A percentile compares a stretch with the other conserved stretches of the same genome.
These are phyloP conservation scores for Lactarius akahatsu DNA, from an alignment of 768 basidiomycete species.

Conservation along the genomic window DNA sequence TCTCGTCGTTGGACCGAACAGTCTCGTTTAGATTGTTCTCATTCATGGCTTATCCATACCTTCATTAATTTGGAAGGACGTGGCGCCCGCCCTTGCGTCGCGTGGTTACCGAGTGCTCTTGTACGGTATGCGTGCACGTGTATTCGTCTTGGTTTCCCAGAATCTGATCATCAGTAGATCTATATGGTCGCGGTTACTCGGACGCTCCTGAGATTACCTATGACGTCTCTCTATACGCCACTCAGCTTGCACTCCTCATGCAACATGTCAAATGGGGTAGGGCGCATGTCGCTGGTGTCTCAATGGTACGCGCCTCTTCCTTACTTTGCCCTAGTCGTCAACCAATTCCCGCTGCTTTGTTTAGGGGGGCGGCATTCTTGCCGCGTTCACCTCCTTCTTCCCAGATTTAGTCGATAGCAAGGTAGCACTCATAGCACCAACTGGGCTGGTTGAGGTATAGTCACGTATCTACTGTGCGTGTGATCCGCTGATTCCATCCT, in stretches of 20 bases:
- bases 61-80: constrained; percentile 72
- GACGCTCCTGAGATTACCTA: constrained; percentile 74
- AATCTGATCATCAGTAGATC: constrained; percentile 44
- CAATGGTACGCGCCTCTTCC: constrained; percentile 55
- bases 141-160: neutral
- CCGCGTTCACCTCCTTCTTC: constrained; percentile 68
- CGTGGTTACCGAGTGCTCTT: constrained; percentile 71
- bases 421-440: constrained; percentile 64
- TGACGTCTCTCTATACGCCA: constrained; percentile 61
- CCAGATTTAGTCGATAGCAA: constrained; percentile 67
- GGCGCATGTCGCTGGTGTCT: constrained; percentile 64
- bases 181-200: constrained; percentile 82
- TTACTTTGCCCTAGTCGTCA: neutral
- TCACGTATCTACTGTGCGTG: neutral
- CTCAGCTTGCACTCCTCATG: constrained; percentile 80
- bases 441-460: constrained; percentile 66
- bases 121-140: constrained; percentile 50
- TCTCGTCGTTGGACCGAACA: neutral
- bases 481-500: neutral
- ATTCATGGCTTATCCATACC: constrained; percentile 80
- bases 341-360: constrained; percentile 4
- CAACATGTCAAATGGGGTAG: constrained; percentile 74
- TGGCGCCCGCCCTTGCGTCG: constrained; percentile 61
- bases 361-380: constrained; percentile 73
- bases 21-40: constrained; percentile 55